Evolutionary conservation across 768 basidiomycete species (phyloP).

Genomic region (Suillus discolor): DNA sequence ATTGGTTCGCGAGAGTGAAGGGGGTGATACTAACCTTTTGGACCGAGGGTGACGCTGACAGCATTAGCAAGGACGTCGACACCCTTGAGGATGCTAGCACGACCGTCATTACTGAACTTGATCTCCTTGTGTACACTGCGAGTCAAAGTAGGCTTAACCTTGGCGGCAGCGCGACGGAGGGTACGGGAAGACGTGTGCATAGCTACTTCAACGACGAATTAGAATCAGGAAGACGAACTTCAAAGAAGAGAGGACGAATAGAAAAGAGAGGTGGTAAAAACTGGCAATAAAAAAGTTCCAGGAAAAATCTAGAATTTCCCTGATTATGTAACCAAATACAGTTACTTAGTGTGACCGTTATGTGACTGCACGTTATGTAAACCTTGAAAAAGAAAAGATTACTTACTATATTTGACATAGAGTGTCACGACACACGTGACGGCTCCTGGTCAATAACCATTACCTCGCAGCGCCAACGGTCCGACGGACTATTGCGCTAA

Average conservation of each 20-base stretch:
- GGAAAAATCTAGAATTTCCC: slow-evolving; percentile 35
- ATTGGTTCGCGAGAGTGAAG: slow-evolving; percentile 12
- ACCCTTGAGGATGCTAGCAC: slow-evolving; percentile 91
- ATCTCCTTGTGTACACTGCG: slow-evolving; percentile 95
- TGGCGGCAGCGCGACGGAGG: slow-evolving; percentile 66
- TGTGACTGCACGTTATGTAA: too few relatives aligned
- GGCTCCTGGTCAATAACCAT: background rate
- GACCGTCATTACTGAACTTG: slow-evolving; percentile 93
- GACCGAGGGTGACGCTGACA: slow-evolving; percentile 94
- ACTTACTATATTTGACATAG: background rate
- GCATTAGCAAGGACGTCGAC: slow-evolving; percentile 97
- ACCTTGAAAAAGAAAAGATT: background rate
- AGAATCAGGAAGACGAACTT: slow-evolving; percentile 12
- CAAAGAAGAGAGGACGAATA: slow-evolving; percentile 9
- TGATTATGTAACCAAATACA: background rate
- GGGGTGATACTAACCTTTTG: slow-evolving; percentile 68
- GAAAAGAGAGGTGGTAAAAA: slow-evolving; percentile 12
- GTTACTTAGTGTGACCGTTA: too few relatives aligned
- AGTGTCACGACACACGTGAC: background rate
- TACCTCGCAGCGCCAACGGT: background rate
- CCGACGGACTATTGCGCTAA: background rate
- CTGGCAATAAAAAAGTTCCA: slow-evolving; percentile 28
- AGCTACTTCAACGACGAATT: slow-evolving; percentile 11
- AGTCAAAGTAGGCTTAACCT: slow-evolving; percentile 52
- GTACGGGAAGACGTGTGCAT: slow-evolving; percentile 78